Evolutionary conservation across 352 stramenopile species (phyloP), one percentile per base, ranked within the genome.

Genomic region (Globisporangium iwayamae): DNA sequence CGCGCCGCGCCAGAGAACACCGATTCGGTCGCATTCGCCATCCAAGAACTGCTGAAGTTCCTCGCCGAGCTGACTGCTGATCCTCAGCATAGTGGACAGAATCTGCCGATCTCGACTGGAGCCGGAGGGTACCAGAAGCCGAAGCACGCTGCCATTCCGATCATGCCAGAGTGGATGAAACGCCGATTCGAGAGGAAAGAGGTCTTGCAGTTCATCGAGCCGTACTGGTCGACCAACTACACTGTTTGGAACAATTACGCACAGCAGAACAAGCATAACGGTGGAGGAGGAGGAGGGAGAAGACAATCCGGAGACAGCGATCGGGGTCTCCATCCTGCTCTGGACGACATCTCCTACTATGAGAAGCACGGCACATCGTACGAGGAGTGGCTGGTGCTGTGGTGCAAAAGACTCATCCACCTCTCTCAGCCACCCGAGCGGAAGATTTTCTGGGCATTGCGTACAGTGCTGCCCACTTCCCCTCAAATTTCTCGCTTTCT

Each of bases 171-270:
- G 34, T 93, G 87, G 84, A 90, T 96, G 72, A 92, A 90, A 66
- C 75, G 85, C 47, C 59, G 83, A 60, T 94, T 96, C 56, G 85
- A 96, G 43, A 76, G 83, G 22, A 92, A 91, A 63, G 77, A 91
- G 47, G 81, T 96, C 6, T 67, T 96, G 43, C 83, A 97, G 66
- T 90, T 95, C 61, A 78, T 96, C 8, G 85, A 93, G 51, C 90
- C 89, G 10, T 97, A 96, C 57, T 97, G 88, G 90, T 90, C 83
- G 46, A 94, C 89, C 30, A 88, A 91, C 43, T 97, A 97, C 65
- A 68, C 65, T 2, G 41, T 93, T 11, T 69, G 55, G 48, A 68
- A 60, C 34, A 50, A 64, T 65, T 63, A 61, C 2, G 48, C 50
- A 18, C 59, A 60, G 6, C n/a, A 46, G 20, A 64, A 60, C 16